phyloP scores from a whole-genome alignment of 2,329 filamentous ascomycete species.

The Aspergillus ibericus region DNA sequence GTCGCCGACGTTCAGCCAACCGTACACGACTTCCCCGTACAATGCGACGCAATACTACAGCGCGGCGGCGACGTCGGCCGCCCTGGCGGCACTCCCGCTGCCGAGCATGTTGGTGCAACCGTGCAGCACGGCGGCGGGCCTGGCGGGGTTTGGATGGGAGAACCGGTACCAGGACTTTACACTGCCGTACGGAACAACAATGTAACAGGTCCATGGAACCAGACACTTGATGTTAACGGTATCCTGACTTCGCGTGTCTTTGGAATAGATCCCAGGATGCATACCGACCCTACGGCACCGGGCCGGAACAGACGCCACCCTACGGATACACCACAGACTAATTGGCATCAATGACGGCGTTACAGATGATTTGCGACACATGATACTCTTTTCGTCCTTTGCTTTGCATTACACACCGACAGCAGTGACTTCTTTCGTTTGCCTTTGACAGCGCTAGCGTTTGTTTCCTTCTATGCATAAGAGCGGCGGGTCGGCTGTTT shows the following conservation, averaged over 20 bases:
- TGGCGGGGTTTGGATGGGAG: constrained; percentile 75
- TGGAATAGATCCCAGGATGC: constrained; percentile 24
- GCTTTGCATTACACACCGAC: constrained; percentile 40
- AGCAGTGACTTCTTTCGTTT: constrained; percentile 6
- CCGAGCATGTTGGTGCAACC: constrained; percentile 82
- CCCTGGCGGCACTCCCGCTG: constrained; percentile 74
- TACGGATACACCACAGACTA: constrained; percentile 43
- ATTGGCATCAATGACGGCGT: constrained; percentile 58
- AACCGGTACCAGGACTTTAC: constrained; percentile 82
- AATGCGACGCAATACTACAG: constrained; percentile 68
- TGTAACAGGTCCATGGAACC: constrained; percentile 54
- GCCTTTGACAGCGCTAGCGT: constrained; percentile 31
- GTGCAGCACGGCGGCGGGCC: constrained; percentile 76
- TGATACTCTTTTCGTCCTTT: constrained; percentile 42
- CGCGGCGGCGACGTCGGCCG: constrained; percentile 70
- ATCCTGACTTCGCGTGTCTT: constrained; percentile 26
- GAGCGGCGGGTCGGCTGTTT: constrained; percentile 51
- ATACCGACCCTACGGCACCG: constrained; percentile 22
- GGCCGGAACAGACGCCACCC: constrained; percentile 46
- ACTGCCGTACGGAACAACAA: constrained; percentile 69
- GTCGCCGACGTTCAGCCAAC: constrained; percentile 79
- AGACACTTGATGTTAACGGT: constrained; percentile 30
- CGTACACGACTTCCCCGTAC: constrained; percentile 69
- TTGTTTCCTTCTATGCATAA: constrained; percentile 43
- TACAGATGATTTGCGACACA: constrained; percentile 47